Evolutionary conservation across 1,284 basidiomycete genomes (phyloP), one percentile per base, ranked within the genome.

Genomic region (Mycosarcoma mackinlayi): DNA sequence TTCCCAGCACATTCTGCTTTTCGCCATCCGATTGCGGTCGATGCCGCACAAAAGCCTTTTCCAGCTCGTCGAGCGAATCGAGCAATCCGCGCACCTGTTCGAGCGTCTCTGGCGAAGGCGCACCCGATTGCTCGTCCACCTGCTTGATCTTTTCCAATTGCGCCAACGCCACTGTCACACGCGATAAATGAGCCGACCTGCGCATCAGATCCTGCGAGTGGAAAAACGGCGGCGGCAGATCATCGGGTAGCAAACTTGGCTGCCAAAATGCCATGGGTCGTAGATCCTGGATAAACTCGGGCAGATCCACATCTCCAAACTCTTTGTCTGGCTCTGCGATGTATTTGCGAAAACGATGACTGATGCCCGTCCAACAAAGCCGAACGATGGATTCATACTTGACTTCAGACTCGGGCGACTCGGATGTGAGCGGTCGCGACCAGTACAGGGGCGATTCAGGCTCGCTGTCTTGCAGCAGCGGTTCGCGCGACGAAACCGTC

Each of bases 241-340:
- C 50, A 4, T 44, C 31, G 1, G 70, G 70, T 8, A 73, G 57
- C 31, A 64, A 23, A 39, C 64, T 68, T 0, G 70, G 70, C 40
- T 73, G 62, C 70, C 70, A 73, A 38, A 68, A 73, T 1, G 70
- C 70, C 60, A 67, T 64, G 8, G 70, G 70, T 23, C 65, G 70
- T 19, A 73, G 42, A 31, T 51, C 35, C 9, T 54, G 60, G 38
- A 68, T 57, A 42, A 44, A 73, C 6, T 63, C 61, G 24, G 70
- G 69, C 37, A 64, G 35, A 13, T 57, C 50, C 11, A 42, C 48
- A 28, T 63, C 60, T 31, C 48, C 61, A 24, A 61, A 52, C 9
- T 42, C 54, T 30, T 73, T 56, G 33, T 73, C 70, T 8, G 70
- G 70, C 28, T 61, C 37, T 3, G 65, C 64, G n/a, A 73, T 73